Percentiles rank a stretch among this genome's conserved stretches.
Conservation (phyloP, 139 green algal species). For the Chlamydomonas schloesseri region DNA sequence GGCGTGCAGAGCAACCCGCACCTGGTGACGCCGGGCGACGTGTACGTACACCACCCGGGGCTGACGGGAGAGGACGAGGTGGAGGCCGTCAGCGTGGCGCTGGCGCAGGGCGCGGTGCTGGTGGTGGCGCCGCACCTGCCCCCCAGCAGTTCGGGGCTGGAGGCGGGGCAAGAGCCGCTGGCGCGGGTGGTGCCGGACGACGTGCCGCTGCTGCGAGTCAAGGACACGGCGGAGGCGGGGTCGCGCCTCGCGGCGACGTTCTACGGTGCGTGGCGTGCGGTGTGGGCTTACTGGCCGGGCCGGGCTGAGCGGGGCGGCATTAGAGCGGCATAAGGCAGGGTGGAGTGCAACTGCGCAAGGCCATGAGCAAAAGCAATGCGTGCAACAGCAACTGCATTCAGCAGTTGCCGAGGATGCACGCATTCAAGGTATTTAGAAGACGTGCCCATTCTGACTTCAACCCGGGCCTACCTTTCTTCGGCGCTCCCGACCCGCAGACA, state of each 20-base stretch:
- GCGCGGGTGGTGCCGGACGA: conserved; percentile 31
- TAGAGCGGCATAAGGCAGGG: too few relatives aligned
- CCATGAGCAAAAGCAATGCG: neutral
- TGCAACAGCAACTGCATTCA: neutral
- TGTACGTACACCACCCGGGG: conserved; percentile 26
- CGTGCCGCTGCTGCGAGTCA: conserved; percentile 62
- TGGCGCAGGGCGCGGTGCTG: conserved; percentile 48
- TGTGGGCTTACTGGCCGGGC: neutral
- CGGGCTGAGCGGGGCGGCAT: neutral
- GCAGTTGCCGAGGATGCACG: too few relatives aligned
- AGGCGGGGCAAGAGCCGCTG: neutral
- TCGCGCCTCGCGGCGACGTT: conserved; percentile 72
- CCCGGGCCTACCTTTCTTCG: too few relatives aligned
- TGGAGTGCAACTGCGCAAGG: neutral
- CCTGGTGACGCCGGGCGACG: conserved; percentile 22
- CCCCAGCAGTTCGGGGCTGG: conserved; percentile 25
- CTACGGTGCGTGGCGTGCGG: conserved; percentile 57
- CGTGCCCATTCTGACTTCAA: too few relatives aligned
- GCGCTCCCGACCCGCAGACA: conserved; percentile 54
- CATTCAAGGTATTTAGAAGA: too few relatives aligned
- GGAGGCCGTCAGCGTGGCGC: conserved; percentile 1
- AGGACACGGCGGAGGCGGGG: conserved; percentile 54
- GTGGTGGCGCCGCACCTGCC: conserved; percentile 27
- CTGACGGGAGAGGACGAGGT: neutral
- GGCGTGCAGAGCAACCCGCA: conserved; percentile 50